Percentiles rank a stretch among this genome's conserved stretches.
Conservation (phyloP, 129 eudicot genomes). For the Silybum marianum region DNA sequence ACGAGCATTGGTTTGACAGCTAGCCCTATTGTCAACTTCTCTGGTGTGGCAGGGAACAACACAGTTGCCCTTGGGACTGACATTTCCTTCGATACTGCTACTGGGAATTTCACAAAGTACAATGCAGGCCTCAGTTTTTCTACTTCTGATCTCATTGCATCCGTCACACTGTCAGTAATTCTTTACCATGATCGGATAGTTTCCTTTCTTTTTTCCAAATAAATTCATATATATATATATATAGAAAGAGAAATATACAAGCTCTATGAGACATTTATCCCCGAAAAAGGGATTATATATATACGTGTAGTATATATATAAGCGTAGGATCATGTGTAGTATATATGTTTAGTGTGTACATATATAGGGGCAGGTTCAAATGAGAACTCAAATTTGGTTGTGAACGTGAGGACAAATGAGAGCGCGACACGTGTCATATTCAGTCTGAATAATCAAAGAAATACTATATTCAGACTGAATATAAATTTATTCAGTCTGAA, state of each 20-base stretch:
- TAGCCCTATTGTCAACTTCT: constrained; percentile 80
- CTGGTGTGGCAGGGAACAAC: constrained; percentile 81
- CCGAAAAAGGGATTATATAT: not conserved
- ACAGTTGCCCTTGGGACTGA: constrained; percentile 71
- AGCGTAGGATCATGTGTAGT: no score
- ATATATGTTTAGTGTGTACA: no score
- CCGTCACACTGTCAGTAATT: constrained; percentile 67
- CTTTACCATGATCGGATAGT: not conserved
- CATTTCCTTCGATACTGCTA: constrained; percentile 77
- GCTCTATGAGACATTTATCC: not conserved
- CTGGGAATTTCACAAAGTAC: constrained; percentile 67
- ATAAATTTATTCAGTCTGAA: no score
- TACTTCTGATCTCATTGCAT: constrained; percentile 77
- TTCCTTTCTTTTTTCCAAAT: not conserved
- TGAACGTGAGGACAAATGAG: no score
- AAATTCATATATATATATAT: not conserved
- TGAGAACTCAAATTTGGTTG: no score
- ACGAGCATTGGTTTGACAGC: constrained; percentile 90
- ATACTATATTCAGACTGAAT: no score
- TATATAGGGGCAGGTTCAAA: no score
- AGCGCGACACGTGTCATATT: no score
- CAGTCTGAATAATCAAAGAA: no score
- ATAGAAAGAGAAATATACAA: not conserved
- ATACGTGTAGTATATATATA: no score
- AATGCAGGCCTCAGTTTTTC: constrained; percentile 80